Base-by-base conservation (phyloP, 2,329 filamentous ascomycete genomes). In the Aspergillus awamori region DNA sequence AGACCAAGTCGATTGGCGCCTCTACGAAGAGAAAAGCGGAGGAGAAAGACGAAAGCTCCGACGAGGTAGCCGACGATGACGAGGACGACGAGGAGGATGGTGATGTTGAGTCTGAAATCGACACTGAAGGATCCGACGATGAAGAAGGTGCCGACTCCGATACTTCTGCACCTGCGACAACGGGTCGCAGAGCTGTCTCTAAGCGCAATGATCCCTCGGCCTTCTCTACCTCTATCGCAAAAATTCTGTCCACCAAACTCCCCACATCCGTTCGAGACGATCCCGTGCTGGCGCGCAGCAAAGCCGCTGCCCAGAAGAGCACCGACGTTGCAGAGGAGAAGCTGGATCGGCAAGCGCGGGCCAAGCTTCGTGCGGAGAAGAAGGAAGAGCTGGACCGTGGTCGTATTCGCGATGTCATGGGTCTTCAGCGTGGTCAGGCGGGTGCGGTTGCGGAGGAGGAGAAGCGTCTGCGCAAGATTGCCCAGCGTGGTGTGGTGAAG, bases 151-250 rank as follows among this genome's bases (percentile, higher is more conserved):
- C 74, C 59, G 79, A 80, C 20, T 73, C 73, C 11, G 74, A 77
- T 52, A 64, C 70, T 3, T 72, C 77, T 41, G 79, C 81, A 11
- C 79, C 81, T 20, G 78, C 77, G 54, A 77, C 77, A 51, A 74
- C 72, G 60, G 78, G 79, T 54, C 72, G 74, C 45, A 74, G 68
- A 63, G 54, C 69, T 8, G 65, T 77, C 8, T 67, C 77, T 11
- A 98, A 98, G 80, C 89, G 93, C 73, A 96, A 97, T 79, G 94
- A 99, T 77, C 93, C 95, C 2, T 82, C 85, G 65, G 93, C 92
- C 56, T 98, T 99, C 76, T 92, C 94, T 24, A 96, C 89, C 1
- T 97, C 93, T 54, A 92, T 99, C 70, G 90, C 91, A 68, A 96
- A 95, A 77, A 97, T 99, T 74, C 84, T 99, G 48, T 88, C 88